A percentile compares a stretch with the other conserved stretches of the same genome.
These are phyloP conservation scores for Anisogramma anomala DNA, from an alignment of 2,329 filamentous ascomycete genomes.

Conservation along the genomic window DNA sequence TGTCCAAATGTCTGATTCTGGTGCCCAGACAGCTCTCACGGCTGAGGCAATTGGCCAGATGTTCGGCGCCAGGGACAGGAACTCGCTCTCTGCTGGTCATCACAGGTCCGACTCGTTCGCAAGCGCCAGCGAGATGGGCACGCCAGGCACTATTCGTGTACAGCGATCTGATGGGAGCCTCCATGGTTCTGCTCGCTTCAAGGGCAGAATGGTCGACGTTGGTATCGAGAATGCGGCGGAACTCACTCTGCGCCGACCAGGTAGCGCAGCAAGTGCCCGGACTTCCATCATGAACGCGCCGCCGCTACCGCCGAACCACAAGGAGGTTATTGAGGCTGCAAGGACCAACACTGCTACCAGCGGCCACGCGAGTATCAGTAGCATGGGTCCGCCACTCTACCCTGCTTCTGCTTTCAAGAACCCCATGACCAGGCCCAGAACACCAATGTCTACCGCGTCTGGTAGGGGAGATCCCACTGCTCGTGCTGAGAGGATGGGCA, in stretches of 20 bases:
- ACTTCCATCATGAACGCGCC: conserved; percentile 38
- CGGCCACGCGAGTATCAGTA: conserved; percentile 26
- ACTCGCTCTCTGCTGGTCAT: conserved; percentile 20
- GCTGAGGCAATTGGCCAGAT: conserved; percentile 69
- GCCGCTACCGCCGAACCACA: conserved; percentile 73
- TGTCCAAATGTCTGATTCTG: conserved; percentile 50
- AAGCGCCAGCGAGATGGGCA: conserved; percentile 17
- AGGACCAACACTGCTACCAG: conserved; percentile 44
- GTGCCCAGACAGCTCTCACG: conserved; percentile 76
- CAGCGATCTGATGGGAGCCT: conserved; percentile 39
- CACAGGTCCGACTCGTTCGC: conserved; percentile 27
- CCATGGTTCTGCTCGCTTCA: conserved; percentile 30
- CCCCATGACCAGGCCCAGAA: conserved; percentile 41
- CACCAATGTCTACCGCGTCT: conserved; percentile 40
- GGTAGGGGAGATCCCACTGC: conserved; percentile 49
- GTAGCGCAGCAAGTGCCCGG: conserved; percentile 59
- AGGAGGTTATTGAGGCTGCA: conserved; percentile 72
- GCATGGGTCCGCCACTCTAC: conserved; percentile 75
- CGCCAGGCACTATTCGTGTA: conserved; percentile 29
- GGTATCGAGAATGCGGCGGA: conserved; percentile 27
- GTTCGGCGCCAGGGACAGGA: conserved; percentile 41
- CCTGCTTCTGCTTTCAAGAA: conserved; percentile 59
- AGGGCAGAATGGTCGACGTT: conserved; percentile 26
- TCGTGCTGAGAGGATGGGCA: conserved; percentile 33
- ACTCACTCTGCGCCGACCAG: conserved; percentile 42